Evolutionary conservation across 2,329 filamentous ascomycete genomes (phyloP), one percentile per base, ranked within the genome.

Genomic region (Pseudocercospora cruenta): DNA sequence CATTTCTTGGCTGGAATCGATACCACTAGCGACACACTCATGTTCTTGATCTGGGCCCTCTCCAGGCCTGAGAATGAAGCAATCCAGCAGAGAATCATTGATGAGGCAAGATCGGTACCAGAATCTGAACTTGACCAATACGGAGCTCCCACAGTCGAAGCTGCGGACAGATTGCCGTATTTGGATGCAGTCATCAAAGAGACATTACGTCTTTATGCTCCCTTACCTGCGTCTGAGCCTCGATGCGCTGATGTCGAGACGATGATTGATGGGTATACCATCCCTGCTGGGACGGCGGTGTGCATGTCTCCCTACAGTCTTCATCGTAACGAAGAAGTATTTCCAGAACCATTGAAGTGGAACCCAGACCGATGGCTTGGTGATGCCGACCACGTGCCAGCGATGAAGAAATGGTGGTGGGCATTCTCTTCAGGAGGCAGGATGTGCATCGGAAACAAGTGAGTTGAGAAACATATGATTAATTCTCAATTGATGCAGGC

Each of bases 131-230:
- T 74, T 12, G 74, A 77, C 64, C 66, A 58, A 0, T 67, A 73
- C 21, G 78, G 75, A 0, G 71, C 78, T 16, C 79, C 81, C 83
- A 84, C 54, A 79, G 83, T 10, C 4, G 73, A 78, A 60, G 69
- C 71, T 2, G 64, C 67, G 1, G 66, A 74, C 39, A 71, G 74
- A 47, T 74, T 77, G 4, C 75, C 78, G 1, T 94, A 93, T 75
- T 85, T 94, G 1, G 89, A 93, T 72, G 91, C 91, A 2, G 88
- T 87, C 63, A 84, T 94, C 72, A 91, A 93, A 73, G 91, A 94
- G 78, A 87, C 89, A 3, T 91, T 93, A 80, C 86, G 91, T 16
- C 76, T 92, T 7, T 68, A 79, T 58, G 79, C 80, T 0, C 84
- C 85, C 0, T 76, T 87, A 7, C 84, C 85, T 0, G 82, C 82